A percentile compares a stretch with the other conserved stretches of the same genome.
Conservation (phyloP, 108 stramenopile species). For the Nitzschia inconspicua region DNA sequence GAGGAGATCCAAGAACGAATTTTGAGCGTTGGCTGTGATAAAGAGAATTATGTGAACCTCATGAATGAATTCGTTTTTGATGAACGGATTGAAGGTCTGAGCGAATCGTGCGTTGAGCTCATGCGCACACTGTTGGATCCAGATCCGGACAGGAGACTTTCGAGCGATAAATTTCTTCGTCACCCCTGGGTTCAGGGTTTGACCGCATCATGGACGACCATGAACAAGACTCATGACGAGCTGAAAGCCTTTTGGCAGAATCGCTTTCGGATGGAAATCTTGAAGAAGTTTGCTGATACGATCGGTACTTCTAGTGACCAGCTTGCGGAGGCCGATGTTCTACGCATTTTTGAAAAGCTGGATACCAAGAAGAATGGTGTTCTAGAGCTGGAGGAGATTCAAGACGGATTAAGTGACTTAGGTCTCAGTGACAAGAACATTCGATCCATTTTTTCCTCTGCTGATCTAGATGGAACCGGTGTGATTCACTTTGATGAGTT, state of each 20-base stretch:
- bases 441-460: slow-evolving; percentile 34
- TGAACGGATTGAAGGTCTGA: slow-evolving; percentile 20
- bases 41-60: too few relatives aligned
- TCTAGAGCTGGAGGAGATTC: slow-evolving; percentile 47
- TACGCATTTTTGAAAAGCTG: slow-evolving; percentile 16
- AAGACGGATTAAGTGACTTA: slow-evolving; percentile 26
- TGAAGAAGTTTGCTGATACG: slow-evolving; percentile 17
- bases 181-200: slow-evolving; percentile 33
- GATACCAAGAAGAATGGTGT: slow-evolving; percentile 18
- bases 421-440: slow-evolving; percentile 45
- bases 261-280: slow-evolving; percentile 7
- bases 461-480: slow-evolving; percentile 46
- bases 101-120: slow-evolving; percentile 16
- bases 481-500: slow-evolving; percentile 47
- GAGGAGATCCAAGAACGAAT: neutral
- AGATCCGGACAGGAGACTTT: slow-evolving; percentile 15
- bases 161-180: slow-evolving; percentile 13
- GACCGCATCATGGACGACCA: slow-evolving; percentile 22
- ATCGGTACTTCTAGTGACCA: slow-evolving; percentile 22
- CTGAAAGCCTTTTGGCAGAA: slow-evolving; percentile 7
- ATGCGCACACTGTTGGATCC: slow-evolving; percentile 26
- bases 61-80: slow-evolving; percentile 29
- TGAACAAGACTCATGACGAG: slow-evolving; percentile 7
- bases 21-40: neutral
- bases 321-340: slow-evolving; percentile 14